phyloP scores from a whole-genome alignment of 768 basidiomycete species.

The Harrya chromipes region DNA sequence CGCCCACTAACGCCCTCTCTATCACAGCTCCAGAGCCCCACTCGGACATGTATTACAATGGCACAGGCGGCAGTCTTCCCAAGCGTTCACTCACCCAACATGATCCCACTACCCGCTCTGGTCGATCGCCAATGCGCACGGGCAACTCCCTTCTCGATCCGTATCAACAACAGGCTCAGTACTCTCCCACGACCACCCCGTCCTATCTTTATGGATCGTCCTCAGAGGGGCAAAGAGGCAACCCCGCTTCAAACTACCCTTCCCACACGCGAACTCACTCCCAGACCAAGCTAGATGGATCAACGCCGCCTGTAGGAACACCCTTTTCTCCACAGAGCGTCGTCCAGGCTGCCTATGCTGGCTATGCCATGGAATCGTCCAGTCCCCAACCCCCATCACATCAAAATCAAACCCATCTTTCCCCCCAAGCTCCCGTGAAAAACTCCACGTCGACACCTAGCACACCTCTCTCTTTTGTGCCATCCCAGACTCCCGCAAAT shows the following conservation, averaged over 20 bases:
- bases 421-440: slow-evolving; percentile 45
- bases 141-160: slow-evolving; percentile 61
- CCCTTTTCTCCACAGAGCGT: slow-evolving; percentile 56
- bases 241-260: slow-evolving; percentile 43
- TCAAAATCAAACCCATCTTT: slow-evolving; percentile 51
- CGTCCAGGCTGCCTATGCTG: slow-evolving; percentile 41
- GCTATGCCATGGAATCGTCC: slow-evolving; percentile 63
- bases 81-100: slow-evolving; percentile 57
- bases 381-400: slow-evolving; percentile 55
- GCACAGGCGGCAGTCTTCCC: slow-evolving; percentile 43
- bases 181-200: slow-evolving; percentile 52
- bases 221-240: slow-evolving; percentile 40
- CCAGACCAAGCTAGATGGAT: slow-evolving; percentile 49
- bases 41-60: slow-evolving; percentile 62
- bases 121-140: slow-evolving; percentile 63
- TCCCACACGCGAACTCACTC: slow-evolving; percentile 58
- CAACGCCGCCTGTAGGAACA: slow-evolving; percentile 46
- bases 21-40: slow-evolving; percentile 44
- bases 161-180: slow-evolving; percentile 63
- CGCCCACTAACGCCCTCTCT: slow-evolving; percentile 35
- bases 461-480: slow-evolving; percentile 69
- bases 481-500: slow-evolving; percentile 46
- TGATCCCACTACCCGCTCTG: slow-evolving; percentile 47
- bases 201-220: slow-evolving; percentile 43
- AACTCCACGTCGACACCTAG: slow-evolving; percentile 65